These are phyloP conservation scores for Cryptosporidium sp. DNA, from an alignment of 169 alveolate species.

Conservation along the genomic window DNA sequence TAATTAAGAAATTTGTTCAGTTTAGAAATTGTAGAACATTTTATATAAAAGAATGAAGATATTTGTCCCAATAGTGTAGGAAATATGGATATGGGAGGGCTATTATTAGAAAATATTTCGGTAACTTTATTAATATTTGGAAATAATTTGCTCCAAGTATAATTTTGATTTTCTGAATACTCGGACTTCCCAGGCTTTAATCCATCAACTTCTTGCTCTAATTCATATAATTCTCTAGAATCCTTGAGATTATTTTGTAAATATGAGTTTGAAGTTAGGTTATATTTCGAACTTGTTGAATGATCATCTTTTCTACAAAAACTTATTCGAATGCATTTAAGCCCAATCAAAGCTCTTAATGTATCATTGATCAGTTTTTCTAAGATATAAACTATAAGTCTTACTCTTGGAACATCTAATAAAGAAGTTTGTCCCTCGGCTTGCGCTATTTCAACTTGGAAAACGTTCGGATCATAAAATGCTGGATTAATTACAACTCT, in stretches of 20 bases:
- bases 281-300: not conserved
- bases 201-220: slow-evolving; percentile 54
- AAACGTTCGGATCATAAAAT: slow-evolving; percentile 80
- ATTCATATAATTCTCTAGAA: slow-evolving; percentile 55
- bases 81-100: slow-evolving; percentile 3
- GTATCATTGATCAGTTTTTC: slow-evolving; percentile 73
- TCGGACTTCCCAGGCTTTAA: slow-evolving; percentile 24
- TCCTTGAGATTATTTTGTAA: slow-evolving; percentile 52
- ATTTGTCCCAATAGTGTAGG: slow-evolving; percentile 81
- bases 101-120: not conserved
- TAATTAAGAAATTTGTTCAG: slow-evolving; percentile 41
- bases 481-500: slow-evolving; percentile 83
- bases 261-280: slow-evolving; percentile 1
- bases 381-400: slow-evolving; percentile 62
- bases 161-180: not conserved
- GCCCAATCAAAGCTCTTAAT: slow-evolving; percentile 41
- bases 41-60: slow-evolving; percentile 79
- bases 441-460: slow-evolving; percentile 64
- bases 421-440: slow-evolving; percentile 42
- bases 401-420: slow-evolving; percentile 44
- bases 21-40: slow-evolving; percentile 77
- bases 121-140: not conserved
- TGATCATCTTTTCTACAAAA: not conserved
- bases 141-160: slow-evolving; percentile 14
- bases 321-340: slow-evolving; percentile 76